Base-by-base conservation (phyloP, 2,329 filamentous ascomycete species). In the Microdochium nivale region DNA sequence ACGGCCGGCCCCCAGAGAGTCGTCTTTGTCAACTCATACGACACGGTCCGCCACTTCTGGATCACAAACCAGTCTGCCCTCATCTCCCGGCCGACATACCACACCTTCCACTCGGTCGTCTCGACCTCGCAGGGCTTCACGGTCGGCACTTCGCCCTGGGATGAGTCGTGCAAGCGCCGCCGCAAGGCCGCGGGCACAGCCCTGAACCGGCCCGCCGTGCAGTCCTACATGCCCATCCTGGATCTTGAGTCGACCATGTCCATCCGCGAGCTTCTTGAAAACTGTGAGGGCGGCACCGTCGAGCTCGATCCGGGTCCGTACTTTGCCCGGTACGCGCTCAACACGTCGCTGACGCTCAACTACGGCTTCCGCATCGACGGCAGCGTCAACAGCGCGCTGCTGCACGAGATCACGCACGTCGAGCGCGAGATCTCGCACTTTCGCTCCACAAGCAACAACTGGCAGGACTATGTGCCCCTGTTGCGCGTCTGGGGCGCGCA, bases 81-180 rank as follows among this genome's bases (percentile, higher is more conserved):
- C 50, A 78, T 72, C 52, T 81, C 77, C 0, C 65, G 79, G 19
- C 79, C 79, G 0, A 75, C 79, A 54, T 78, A 81, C 51, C 81
- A 81, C 62, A 80, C 77, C 1, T 80, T 82, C 51, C 79, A 82
- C 59, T 80, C 79, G 78, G 77, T 84, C 2, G 71, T 85, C 2
- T 83, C 80, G 2, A 80, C 83, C 44, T 86, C 83, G 0, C 78
- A 81, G 1, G 82, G 83, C 5, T 86, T 82, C 1, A 87, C 83
- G 0, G 86, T 87, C 52, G 83, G 83, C 1, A 87, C 83, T 0
- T 83, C 80, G 1, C 83, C 83, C 0, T 87, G 83, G 60, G 82
- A 77, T 50, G 82, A 86, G 3, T 82, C 78, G 0, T 65, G 86
- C 27, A 86, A 86, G 62, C 71, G 81, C 3, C 71, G 82, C 35